Evolutionary conservation across 306 rosid species (phyloP).

Genomic region (Gleditsia sinensis): DNA sequence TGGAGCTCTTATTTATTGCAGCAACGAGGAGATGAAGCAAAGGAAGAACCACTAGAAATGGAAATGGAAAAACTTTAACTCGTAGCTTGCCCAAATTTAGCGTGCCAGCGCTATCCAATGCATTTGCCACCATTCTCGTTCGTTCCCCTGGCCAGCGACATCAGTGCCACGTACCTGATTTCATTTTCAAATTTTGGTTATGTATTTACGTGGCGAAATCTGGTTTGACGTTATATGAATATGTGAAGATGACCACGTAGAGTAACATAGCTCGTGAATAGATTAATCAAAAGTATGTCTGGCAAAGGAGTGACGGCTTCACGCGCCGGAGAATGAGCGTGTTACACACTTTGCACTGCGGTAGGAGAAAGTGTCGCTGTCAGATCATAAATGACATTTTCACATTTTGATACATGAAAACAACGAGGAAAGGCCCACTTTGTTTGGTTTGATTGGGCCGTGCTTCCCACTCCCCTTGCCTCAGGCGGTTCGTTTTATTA

Average conservation of each 20-base stretch:
- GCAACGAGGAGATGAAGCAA: slow-evolving; percentile 46
- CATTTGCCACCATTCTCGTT: background rate
- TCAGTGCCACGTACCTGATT: slow-evolving; percentile 30
- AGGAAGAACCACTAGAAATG: slow-evolving; percentile 28
- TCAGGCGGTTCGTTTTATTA: background rate
- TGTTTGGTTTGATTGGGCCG: slow-evolving; percentile 39
- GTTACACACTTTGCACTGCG: slow-evolving; percentile 2
- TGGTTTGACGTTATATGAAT: background rate
- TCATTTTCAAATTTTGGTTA: fast-evolving
- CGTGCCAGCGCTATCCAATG: slow-evolving; percentile 33
- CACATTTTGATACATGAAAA: slow-evolving; percentile 36
- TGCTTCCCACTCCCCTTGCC: slow-evolving; percentile 36
- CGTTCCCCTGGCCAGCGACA: background rate
- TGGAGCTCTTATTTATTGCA: slow-evolving; percentile 55
- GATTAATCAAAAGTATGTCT: slow-evolving; percentile 16
- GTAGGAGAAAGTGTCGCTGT: slow-evolving; percentile 41
- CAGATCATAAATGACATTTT: slow-evolving; percentile 38
- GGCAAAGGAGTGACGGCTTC: slow-evolving; percentile 22
- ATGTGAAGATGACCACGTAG: background rate
- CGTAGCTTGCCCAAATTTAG: background rate
- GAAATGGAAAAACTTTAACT: background rate
- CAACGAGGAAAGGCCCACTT: slow-evolving; percentile 23
- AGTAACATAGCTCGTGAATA: slow-evolving; percentile 1
- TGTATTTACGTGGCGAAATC: background rate
- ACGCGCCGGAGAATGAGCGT: slow-evolving; percentile 40